These are phyloP conservation scores for Sphaerulina musiva DNA, from an alignment of 2,329 filamentous ascomycete species.

Conservation along the genomic window DNA sequence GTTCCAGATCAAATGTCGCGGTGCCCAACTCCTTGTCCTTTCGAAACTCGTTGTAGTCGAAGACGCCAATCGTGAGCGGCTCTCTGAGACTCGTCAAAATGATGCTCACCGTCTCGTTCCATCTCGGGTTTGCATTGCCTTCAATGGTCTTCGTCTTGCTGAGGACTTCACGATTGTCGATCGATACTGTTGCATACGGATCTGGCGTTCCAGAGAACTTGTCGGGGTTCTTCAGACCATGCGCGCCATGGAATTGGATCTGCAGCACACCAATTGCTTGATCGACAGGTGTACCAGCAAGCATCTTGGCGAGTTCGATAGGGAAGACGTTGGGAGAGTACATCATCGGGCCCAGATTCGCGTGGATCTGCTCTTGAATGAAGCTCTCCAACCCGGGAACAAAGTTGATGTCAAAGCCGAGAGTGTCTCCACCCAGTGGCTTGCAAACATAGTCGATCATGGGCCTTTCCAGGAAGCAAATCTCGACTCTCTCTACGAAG, in stretches of 20 bases:
- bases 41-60: conserved; percentile 89
- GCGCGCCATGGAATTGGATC: conserved; percentile 81
- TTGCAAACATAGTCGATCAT: conserved; percentile 97
- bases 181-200: conserved; percentile 76
- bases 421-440: conserved; percentile 85
- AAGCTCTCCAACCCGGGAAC: conserved; percentile 90
- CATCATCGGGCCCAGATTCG: conserved; percentile 93
- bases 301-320: conserved; percentile 96
- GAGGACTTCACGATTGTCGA: conserved; percentile 75
- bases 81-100: conserved; percentile 90
- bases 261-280: conserved; percentile 92
- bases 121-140: conserved; percentile 79
- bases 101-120: conserved; percentile 95
- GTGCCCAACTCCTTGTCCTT: conserved; percentile 94
- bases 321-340: conserved; percentile 97
- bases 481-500: conserved; percentile 87
- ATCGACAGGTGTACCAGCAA: conserved; percentile 87
- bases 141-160: conserved; percentile 83
- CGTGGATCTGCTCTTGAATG: conserved; percentile 93
- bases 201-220: conserved; percentile 88
- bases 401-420: conserved; percentile 99
- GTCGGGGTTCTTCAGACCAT: conserved; percentile 90
- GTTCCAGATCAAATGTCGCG: conserved; percentile 78
- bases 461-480: conserved; percentile 86
- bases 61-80: conserved; percentile 73